Percentiles rank a stretch among this genome's conserved stretches.
These are phyloP conservation scores for Botrytis hyacinthi DNA, from an alignment of 2,329 filamentous ascomycete species.

Conservation along the genomic window DNA sequence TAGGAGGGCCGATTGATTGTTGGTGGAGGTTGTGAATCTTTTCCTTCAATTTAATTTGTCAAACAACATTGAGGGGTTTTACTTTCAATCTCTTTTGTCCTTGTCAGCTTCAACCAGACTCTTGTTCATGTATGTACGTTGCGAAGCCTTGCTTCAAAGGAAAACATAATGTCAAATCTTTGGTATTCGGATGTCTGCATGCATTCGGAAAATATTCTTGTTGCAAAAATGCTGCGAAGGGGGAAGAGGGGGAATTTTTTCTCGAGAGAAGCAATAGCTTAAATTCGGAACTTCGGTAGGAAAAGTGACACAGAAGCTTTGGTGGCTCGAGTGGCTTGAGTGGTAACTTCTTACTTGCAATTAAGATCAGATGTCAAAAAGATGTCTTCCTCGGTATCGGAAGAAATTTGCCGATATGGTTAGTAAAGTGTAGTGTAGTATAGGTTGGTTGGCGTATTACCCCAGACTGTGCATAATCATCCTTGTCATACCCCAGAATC, in stretches of 20 bases:
- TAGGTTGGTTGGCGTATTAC: neutral
- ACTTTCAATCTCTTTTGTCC: neutral
- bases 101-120: neutral
- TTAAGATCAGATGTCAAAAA: constrained; percentile 16
- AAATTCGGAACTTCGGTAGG: neutral
- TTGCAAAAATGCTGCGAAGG: neutral
- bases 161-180: neutral
- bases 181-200: constrained; percentile 3
- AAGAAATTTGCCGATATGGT: neutral
- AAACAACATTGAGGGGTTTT: neutral
- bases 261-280: neutral
- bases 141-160: neutral
- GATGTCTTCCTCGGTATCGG: constrained; percentile 11
- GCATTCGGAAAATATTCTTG: neutral
- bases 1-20: constrained; percentile 14
- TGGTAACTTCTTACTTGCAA: neutral
- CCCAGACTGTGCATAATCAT: constrained; percentile 8
- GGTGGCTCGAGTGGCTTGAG: neutral
- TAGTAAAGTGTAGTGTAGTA: neutral
- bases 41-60: neutral
- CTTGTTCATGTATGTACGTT: neutral
- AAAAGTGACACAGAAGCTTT: neutral
- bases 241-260: neutral
- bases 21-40: neutral
- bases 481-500: constrained; percentile 17